Conservation (phyloP, 495 filamentous ascomycete species). For the Trichoderma reesei region DNA sequence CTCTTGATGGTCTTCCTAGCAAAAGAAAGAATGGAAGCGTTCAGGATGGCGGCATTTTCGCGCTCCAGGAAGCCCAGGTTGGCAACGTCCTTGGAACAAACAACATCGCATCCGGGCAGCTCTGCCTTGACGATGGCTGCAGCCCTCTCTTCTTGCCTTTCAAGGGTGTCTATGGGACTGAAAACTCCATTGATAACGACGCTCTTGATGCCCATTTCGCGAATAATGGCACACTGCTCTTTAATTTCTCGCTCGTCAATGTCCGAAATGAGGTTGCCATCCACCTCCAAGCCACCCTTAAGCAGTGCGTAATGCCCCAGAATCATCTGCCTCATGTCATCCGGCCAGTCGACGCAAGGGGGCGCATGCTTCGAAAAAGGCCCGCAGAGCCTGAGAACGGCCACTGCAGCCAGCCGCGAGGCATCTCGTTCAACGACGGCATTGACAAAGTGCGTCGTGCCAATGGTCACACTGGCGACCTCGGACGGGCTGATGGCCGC, state of each 20-base stretch:
- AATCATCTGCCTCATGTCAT: slow-evolving; percentile 36
- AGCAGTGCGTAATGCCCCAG: slow-evolving; percentile 35
- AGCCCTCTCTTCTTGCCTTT: slow-evolving; percentile 39
- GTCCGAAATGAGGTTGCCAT: slow-evolving; percentile 36
- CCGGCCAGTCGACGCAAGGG: slow-evolving; percentile 42
- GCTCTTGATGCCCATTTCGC: slow-evolving; percentile 32
- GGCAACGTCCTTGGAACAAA: slow-evolving; percentile 39
- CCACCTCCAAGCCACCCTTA: slow-evolving; percentile 41
- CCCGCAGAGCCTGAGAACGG: slow-evolving; percentile 44
- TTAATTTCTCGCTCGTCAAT: slow-evolving; percentile 38
- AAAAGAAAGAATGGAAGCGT: slow-evolving; percentile 42
- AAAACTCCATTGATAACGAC: slow-evolving; percentile 51
- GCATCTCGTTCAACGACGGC: slow-evolving; percentile 49
- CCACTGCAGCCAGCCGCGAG: slow-evolving; percentile 40
- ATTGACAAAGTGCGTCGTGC: slow-evolving; percentile 57
- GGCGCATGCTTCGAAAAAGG: slow-evolving; percentile 45
- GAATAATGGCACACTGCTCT: slow-evolving; percentile 31
- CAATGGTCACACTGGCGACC: slow-evolving; percentile 49
- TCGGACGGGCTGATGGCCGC: slow-evolving; percentile 27
- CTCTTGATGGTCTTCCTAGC: slow-evolving; percentile 39
- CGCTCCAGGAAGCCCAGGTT: slow-evolving; percentile 45
- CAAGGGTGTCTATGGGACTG: slow-evolving; percentile 43
- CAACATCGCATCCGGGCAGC: slow-evolving; percentile 37
- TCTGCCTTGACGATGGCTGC: slow-evolving; percentile 33
- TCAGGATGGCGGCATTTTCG: slow-evolving; percentile 48